These are phyloP conservation scores for Pichia kluyveri DNA, from an alignment of 805 yeast genomes.

Conservation along the genomic window DNA sequence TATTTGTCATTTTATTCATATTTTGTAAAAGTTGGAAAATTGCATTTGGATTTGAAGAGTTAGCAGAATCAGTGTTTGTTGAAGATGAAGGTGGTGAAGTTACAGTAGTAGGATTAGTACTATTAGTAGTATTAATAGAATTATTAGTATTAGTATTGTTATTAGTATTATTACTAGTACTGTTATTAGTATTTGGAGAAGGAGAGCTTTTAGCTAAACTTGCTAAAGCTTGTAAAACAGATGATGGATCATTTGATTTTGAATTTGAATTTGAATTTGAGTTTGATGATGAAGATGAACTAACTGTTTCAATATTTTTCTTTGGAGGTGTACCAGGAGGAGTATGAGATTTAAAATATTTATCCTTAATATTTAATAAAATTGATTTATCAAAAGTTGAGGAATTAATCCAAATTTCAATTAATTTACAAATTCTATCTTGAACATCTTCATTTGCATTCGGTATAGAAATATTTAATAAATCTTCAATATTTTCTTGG, in stretches of 20 bases:
- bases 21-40: constrained; percentile 47
- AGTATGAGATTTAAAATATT: constrained; percentile 55
- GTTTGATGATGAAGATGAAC: not conserved
- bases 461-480: constrained; percentile 55
- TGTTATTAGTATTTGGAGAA: constrained; percentile 13
- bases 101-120: not conserved
- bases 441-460: constrained; percentile 45
- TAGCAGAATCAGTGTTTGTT: constrained; percentile 6
- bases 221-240: constrained; percentile 63
- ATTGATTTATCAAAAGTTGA: constrained; percentile 59
- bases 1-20: constrained; percentile 28
- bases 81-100: constrained; percentile 6
- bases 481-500: constrained; percentile 51
- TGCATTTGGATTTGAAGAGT: constrained; percentile 28
- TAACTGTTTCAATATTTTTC: constrained; percentile 14
- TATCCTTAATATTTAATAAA: constrained; percentile 46
- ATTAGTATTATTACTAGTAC: constrained; percentile 24
- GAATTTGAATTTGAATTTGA: constrained; percentile 2
- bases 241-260: constrained; percentile 41
- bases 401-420: constrained; percentile 89
- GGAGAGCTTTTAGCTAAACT: constrained; percentile 44
- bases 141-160: constrained; percentile 14
- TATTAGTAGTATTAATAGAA: not conserved
- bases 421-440: constrained; percentile 72
- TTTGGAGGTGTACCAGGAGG: constrained; percentile 64